Evolutionary conservation across 139 green algal species (phyloP).

Genomic region (Picochlorum sp.): DNA sequence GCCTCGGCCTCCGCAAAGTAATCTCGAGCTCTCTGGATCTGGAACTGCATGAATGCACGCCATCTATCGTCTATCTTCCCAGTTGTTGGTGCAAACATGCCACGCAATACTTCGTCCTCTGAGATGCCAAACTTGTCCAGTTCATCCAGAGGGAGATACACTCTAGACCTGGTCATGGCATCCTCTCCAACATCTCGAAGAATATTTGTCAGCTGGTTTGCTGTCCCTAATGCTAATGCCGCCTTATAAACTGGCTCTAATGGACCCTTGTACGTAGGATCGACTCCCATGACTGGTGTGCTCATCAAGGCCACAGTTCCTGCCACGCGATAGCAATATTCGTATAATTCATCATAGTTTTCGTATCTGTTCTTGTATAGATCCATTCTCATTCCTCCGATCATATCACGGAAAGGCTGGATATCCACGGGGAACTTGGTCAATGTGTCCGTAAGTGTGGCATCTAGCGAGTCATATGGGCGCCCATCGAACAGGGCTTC

Average conservation of each 20-base stretch:
- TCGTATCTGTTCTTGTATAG: constrained; percentile 87
- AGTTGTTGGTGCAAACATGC: constrained; percentile 54
- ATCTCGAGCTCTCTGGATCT: constrained; percentile 81
- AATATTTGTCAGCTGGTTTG: constrained; percentile 99
- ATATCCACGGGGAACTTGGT: constrained; percentile 85
- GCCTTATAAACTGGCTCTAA: constrained; percentile 82
- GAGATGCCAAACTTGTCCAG: constrained; percentile 74
- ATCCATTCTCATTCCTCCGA: constrained; percentile 99
- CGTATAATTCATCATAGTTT: constrained; percentile 98
- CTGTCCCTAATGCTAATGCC: constrained; percentile 88
- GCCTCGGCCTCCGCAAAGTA: constrained; percentile 77
- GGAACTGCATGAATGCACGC: constrained; percentile 94
- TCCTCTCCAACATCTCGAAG: constrained; percentile 97
- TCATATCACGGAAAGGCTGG: constrained; percentile 96
- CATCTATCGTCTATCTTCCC: constrained; percentile 84
- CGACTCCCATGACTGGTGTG: constrained; percentile 94
- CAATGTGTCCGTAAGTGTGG: constrained; percentile 90
- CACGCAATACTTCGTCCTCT: constrained; percentile 66
- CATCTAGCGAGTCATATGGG: constrained; percentile 93
- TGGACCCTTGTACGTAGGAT: constrained; percentile 71
- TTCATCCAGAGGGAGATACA: constrained; percentile 95
- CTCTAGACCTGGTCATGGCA: constrained; percentile 65
- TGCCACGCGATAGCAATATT: constrained; percentile 98
- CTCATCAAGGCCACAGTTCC: constrained; percentile 97
- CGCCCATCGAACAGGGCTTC: constrained; percentile 82